These are phyloP conservation scores for Suillus discolor DNA, from an alignment of 768 basidiomycete genomes.

Conservation along the genomic window DNA sequence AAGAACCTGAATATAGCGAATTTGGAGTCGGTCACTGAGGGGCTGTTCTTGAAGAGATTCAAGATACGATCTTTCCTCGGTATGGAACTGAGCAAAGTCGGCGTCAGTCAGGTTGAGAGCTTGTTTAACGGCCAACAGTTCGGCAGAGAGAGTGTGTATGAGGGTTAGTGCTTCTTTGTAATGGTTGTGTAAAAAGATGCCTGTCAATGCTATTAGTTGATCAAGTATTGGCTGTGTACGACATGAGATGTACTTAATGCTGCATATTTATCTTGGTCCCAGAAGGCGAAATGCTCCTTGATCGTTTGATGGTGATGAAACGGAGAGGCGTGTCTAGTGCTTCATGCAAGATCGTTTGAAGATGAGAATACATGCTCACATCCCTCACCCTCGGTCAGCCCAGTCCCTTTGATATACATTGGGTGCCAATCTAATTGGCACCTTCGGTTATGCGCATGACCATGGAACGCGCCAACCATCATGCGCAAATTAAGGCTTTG, in stretches of 20 bases:
- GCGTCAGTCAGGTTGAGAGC: background rate
- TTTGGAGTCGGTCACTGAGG: background rate
- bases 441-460: no score
- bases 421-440: no score
- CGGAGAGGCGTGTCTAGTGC: background rate
- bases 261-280: constrained; percentile 24
- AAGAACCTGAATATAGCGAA: background rate
- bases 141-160: background rate
- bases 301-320: constrained; percentile 16
- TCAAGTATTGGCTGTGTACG: background rate
- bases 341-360: no score
- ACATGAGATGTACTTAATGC: constrained; percentile 24
- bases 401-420: no score
- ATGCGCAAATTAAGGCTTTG: no score
- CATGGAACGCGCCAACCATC: no score
- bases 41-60: background rate
- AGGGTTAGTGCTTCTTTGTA: constrained; percentile 2
- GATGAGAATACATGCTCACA: no score
- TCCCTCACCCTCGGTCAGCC: no score
- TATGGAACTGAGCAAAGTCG: background rate
- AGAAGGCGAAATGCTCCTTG: constrained; percentile 20
- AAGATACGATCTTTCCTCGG: background rate
- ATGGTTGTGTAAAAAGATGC: constrained; percentile 5
- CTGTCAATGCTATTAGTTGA: background rate
- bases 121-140: background rate